These are phyloP conservation scores for Xylaria castorea DNA, from an alignment of 495 filamentous ascomycete species.

Conservation along the genomic window DNA sequence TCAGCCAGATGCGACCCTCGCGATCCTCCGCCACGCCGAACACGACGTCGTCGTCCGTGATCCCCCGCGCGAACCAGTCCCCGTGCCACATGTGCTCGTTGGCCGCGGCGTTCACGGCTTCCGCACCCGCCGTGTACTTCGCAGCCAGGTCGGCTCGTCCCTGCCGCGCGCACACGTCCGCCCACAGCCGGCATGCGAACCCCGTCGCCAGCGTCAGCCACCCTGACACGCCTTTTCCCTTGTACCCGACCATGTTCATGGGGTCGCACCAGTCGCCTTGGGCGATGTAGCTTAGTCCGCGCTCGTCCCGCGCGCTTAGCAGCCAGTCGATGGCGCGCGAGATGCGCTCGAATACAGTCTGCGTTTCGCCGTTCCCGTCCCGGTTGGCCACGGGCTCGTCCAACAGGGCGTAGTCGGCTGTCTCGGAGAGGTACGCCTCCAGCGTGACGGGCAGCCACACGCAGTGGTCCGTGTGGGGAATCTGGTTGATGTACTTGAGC, in stretches of 20 bases:
- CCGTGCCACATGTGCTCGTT: slow-evolving; percentile 62
- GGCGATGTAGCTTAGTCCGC: slow-evolving; percentile 62
- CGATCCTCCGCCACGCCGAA: slow-evolving; percentile 58
- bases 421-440: slow-evolving; percentile 61
- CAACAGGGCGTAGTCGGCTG: slow-evolving; percentile 58
- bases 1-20: slow-evolving; percentile 64
- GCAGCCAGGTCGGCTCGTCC: slow-evolving; percentile 47
- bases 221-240: slow-evolving; percentile 61
- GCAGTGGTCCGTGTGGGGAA: slow-evolving; percentile 65
- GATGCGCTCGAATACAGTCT: slow-evolving; percentile 61
- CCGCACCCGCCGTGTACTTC: slow-evolving; percentile 51
- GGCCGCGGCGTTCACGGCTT: slow-evolving; percentile 56
- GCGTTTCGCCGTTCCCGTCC: slow-evolving; percentile 48
- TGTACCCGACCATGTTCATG: slow-evolving; percentile 66
- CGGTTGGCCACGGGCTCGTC: slow-evolving; percentile 47
- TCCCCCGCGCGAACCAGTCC: slow-evolving; percentile 63
- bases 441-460: slow-evolving; percentile 62
- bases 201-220: slow-evolving; percentile 63
- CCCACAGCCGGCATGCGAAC: slow-evolving; percentile 59
- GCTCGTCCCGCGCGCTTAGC: slow-evolving; percentile 54
- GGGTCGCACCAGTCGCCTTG: slow-evolving; percentile 67
- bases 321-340: slow-evolving; percentile 62
- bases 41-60: slow-evolving; percentile 60
- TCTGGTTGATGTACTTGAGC: slow-evolving; percentile 66
- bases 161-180: slow-evolving; percentile 56